These are phyloP conservation scores for Candida takata DNA, from an alignment of 805 yeast species.

Conservation along the genomic window DNA sequence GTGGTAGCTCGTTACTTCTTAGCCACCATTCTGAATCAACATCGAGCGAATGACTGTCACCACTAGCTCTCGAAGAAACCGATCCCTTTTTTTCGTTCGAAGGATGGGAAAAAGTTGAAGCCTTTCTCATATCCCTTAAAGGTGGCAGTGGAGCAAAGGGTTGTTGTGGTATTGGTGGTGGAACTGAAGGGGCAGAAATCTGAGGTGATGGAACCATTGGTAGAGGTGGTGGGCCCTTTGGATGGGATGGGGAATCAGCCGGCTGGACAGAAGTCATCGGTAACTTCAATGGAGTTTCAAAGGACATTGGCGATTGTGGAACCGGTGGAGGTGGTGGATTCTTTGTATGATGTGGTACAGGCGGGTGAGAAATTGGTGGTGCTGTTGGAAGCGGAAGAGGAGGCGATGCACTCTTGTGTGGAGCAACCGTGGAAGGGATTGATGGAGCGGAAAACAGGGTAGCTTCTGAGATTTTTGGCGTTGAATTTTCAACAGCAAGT, in stretches of 20 bases:
- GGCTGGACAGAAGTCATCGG: too few relatives aligned
- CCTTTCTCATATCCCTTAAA: conserved; percentile 10
- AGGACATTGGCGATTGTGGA: conserved; percentile 5
- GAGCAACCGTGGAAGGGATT: conserved; percentile 11
- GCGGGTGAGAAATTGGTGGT: conserved; percentile 8
- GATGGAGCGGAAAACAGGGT: conserved; percentile 12
- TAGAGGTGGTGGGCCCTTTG: too few relatives aligned
- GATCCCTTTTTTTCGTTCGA: neutral
- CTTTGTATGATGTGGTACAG: neutral
- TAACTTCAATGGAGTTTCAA: neutral
- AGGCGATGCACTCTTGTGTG: too few relatives aligned
- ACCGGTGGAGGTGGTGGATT: conserved; percentile 6
- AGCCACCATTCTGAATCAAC: conserved; percentile 61
- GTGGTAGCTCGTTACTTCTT: conserved; percentile 46
- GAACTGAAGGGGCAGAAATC: too few relatives aligned
- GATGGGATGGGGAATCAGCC: too few relatives aligned
- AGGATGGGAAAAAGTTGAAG: conserved; percentile 14
- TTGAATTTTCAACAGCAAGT: too few relatives aligned
- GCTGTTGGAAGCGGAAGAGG: neutral
- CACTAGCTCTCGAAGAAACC: conserved; percentile 4
- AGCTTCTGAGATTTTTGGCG: neutral
- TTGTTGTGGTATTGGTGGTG: conserved; percentile 3
- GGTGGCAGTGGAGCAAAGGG: conserved; percentile 7
- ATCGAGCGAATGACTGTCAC: conserved; percentile 25
- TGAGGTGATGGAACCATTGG: neutral